Base-by-base conservation (phyloP, 2,329 filamentous ascomycete genomes). In the Nothophaeocryptopus gaeumannii region DNA sequence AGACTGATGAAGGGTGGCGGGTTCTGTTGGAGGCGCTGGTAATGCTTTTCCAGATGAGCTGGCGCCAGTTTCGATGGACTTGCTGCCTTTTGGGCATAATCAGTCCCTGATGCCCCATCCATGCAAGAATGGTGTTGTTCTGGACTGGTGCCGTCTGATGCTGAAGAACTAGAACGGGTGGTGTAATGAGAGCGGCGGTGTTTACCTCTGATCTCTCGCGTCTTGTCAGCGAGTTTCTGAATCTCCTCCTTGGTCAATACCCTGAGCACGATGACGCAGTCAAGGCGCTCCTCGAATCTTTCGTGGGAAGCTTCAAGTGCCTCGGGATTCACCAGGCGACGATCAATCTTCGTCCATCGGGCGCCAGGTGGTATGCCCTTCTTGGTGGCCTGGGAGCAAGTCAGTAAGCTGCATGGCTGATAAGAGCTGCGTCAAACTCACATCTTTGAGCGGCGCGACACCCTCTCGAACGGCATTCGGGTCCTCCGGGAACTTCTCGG, bases 331-430 rank as follows among this genome's bases (percentile, higher is more conserved):
- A 97, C 91, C 47, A 95, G 79, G 58, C 86, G 84, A 49, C 91
- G 83, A 66, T 86, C 88, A 65, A 97, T 91, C 73, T 93, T 95
- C 39, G 91, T 96, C 91, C 91, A 96, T 47, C 89, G 82, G 31
- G 91, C 91, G 50, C 86, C 88, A 0, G 84, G 72, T 4, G 75
- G 75, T 16, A 71, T 70, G 40, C 67, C 68, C 50, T 68, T 67
- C 47, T 66, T 65, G 26, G 56, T 64, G 5, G 64, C 62, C 66
- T 68, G 40, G 31, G 26, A n/a, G 32, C 8, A 20, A 11, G 37
- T 58, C 39, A 56, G 56, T 43, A 12, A 39, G 20, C 41, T 35
- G 37, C 15, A 10, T 12, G 39, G 15, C 26, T 5, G 8, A 29
- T 2, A 12, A 30, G 32, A 8, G 13, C 32, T 8, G 14, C 13